Evolutionary conservation across 345 rosid species (phyloP), one percentile per base, ranked within the genome.

Genomic region (Sisymbrium altissimum): DNA sequence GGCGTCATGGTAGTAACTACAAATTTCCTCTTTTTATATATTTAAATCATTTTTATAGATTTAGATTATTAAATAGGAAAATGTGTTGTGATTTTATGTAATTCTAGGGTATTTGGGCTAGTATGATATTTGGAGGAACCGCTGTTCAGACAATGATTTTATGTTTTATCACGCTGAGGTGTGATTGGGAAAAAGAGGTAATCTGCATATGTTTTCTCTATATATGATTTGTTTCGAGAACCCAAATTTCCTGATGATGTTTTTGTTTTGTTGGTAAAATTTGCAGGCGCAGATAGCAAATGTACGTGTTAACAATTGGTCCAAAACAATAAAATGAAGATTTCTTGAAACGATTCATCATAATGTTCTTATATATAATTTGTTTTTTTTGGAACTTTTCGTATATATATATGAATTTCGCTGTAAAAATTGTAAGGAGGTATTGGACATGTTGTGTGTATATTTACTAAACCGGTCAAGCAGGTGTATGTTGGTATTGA

Each of bases 101-200:
- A 38, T 45, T 45, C 2, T 18, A 91, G 97, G 96, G 97, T 43
- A 82, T 91, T 21, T 91, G 97, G 97, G 91, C 83, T 43, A 96
- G 97, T 52, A 91, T 87, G 97, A 91, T 91, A 1, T 88, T 86
- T 19, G 96, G 91, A 12, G 96, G 97, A 40, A 89, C 97, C 1
- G 90, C 91, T 12, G 39, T 86, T 54, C 97, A 91, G 35, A 91
- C 96, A 2, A 1, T 83, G 59, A 81, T 89, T n/a, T 66, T 91
- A 45, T 59, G 72, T 39, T 60, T 81, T 52, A 86, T 91, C 41
- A 85, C 89, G 6, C 45, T 76, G 11, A 78, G 82, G 59, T 91
- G 97, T 65, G 89, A 89, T 40, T 91, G 96, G 96, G 88, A 87
- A 1, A 85, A 87, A 53, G 96, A 89, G 90, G 97, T 88, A 78